Conservation (phyloP, 345 rosid species). For the Cardamine chenopodiifolia region DNA sequence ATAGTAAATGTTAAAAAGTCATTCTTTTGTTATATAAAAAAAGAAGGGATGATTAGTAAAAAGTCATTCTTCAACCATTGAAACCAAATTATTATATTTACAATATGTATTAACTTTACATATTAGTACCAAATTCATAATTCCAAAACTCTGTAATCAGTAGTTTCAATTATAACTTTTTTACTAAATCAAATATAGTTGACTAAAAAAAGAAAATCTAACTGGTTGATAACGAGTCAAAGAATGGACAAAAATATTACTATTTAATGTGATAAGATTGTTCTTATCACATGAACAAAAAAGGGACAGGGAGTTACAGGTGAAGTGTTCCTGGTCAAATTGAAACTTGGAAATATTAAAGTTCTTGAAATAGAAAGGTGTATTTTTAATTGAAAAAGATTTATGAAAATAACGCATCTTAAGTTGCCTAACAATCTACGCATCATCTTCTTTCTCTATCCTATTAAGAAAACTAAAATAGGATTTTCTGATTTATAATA, state of each 20-base stretch:
- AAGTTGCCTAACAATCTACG: conserved; percentile 45
- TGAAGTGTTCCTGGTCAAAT: conserved; percentile 48
- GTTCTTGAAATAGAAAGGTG: conserved; percentile 39
- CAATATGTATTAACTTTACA: not conserved
- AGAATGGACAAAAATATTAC: conserved; percentile 39
- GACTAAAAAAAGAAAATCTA: not conserved
- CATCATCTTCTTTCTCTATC: conserved; percentile 34
- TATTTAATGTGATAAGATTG: conserved; percentile 37
- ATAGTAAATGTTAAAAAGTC: conserved; percentile 9
- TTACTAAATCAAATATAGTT: conserved; percentile 16
- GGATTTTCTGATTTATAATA: conserved; percentile 27
- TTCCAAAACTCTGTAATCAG: not conserved
- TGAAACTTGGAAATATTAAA: conserved; percentile 42
- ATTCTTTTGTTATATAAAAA: not conserved
- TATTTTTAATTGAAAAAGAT: conserved; percentile 25
- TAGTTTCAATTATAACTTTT: not conserved
- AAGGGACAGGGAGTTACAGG: conserved; percentile 36
- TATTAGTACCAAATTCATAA: not conserved
- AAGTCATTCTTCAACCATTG: not conserved
- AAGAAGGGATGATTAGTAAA: not conserved
- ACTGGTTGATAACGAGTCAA: conserved; percentile 19
- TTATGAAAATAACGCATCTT: conserved; percentile 19
- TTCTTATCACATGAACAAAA: conserved; percentile 37
- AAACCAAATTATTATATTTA: not conserved
- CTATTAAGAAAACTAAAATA: conserved; percentile 32